Evolutionary conservation across 2,329 filamentous ascomycete species (phyloP).

Genomic region (Graphium sp.): DNA sequence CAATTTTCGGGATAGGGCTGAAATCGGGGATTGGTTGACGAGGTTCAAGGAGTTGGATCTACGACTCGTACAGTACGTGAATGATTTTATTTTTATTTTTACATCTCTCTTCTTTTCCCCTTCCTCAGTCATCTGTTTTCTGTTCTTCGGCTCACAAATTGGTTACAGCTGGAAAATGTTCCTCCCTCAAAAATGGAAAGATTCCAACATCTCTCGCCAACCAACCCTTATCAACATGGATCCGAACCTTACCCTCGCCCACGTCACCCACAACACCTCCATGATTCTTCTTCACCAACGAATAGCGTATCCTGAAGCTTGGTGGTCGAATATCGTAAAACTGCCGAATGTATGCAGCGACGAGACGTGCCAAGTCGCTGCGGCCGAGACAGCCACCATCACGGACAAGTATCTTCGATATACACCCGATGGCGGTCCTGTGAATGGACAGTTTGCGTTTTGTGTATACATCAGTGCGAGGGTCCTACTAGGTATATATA

Average conservation of each 20-base stretch:
- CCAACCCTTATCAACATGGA: constrained; percentile 18
- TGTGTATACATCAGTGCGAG: constrained; percentile 27
- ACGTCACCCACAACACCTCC: constrained; percentile 29
- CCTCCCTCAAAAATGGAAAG: constrained; percentile 22
- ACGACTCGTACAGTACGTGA: constrained; percentile 20
- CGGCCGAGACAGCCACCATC: constrained; percentile 26
- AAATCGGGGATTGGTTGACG: constrained; percentile 24
- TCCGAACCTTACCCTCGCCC: constrained; percentile 29
- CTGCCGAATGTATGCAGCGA: constrained; percentile 26
- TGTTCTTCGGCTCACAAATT: background rate
- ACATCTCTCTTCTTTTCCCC: background rate
- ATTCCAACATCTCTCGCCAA: constrained; percentile 12
- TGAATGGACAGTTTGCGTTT: constrained; percentile 23
- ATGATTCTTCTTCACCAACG: constrained; percentile 30
- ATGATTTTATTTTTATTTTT: too few relatives aligned
- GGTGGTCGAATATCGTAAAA: constrained; percentile 12
- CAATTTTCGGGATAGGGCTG: constrained; percentile 18
- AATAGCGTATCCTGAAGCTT: constrained; percentile 22
- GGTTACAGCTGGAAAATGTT: constrained; percentile 21
- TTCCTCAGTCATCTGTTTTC: background rate
- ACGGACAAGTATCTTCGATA: constrained; percentile 25
- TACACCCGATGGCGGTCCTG: constrained; percentile 10
- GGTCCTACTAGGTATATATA: constrained; percentile 16
- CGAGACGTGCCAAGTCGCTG: constrained; percentile 28
- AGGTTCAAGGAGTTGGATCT: constrained; percentile 29